Evolutionary conservation across 2,329 filamentous ascomycete species (phyloP), one percentile per base, ranked within the genome.

Genomic region (Chalara sp.): DNA sequence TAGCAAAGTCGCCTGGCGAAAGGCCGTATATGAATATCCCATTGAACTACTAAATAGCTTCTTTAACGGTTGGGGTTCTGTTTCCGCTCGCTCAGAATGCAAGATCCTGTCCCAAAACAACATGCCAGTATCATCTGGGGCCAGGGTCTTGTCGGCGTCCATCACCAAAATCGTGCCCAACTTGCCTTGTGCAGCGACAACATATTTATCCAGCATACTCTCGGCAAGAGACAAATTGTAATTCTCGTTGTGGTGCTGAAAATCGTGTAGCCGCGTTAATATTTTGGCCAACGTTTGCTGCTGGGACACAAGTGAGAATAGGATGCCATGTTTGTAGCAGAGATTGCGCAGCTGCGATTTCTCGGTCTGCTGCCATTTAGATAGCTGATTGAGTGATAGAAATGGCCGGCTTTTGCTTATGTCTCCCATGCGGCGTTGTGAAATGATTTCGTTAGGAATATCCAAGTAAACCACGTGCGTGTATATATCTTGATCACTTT

Each of bases 401-500:
- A 13, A 2, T 3, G 64, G 56, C 1, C 76, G 74, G 6, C 7
- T 39, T 53, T 68, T 69, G 11, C 50, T 32, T 1, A 21, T 57
- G 55, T 83, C 76, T 0, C 63, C 47, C 0, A 32, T 35, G n/a
- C 70, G 66, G 13, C 67, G 71, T 41, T 70, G 47, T 1, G 53
- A 53, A 12, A 83, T 62, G 1, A 62, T 29, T 1, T 70, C 57
- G 0, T 68, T 54, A 1, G 67, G 56, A 1, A 71, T 58, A 42
- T 77, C 63, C 31, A 84, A 58, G 57, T 84, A 84, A 10, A 85
- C 42, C 11, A 86, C 77, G 56, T 84, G 79, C 0, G 78, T 80
- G 59, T 72, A 84, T 0, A 63, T 69, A 0, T 67, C 42, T 4
- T 73, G 46, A 50, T 84, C 80, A 6, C 58, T 64, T 2, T 63